Evolutionary conservation across 1,284 basidiomycete genomes (phyloP).

Genomic region (Clitocybe nebularis): DNA sequence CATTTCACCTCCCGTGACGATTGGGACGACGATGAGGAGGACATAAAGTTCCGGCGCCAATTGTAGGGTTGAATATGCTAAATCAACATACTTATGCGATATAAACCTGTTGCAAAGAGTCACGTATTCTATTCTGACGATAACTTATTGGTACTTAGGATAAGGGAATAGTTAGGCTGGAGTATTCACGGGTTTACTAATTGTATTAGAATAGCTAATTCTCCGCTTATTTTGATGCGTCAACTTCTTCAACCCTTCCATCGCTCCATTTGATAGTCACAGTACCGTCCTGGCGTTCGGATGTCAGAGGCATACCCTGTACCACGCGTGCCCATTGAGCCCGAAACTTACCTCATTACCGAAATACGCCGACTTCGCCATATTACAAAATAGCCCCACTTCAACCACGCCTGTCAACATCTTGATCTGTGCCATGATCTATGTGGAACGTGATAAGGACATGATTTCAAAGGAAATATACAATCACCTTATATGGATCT

Average conservation of each 20-base stretch:
- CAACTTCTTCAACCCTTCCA: constrained; percentile 40
- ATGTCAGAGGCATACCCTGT: constrained; percentile 1
- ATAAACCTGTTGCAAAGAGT: too few relatives aligned
- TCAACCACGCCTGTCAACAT: constrained; percentile 96
- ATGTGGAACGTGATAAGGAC: not conserved
- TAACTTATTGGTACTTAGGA: too few relatives aligned
- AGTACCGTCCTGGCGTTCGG: constrained; percentile 43
- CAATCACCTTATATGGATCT: constrained; percentile 64
- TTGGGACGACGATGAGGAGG: too few relatives aligned
- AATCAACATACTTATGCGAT: too few relatives aligned
- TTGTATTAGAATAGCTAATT: too few relatives aligned
- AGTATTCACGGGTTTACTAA: too few relatives aligned
- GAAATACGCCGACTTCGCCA: constrained; percentile 97
- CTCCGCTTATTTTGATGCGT: constrained; percentile 1
- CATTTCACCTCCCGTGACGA: too few relatives aligned
- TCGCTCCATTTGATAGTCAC: constrained; percentile 49
- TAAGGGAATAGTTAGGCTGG: too few relatives aligned
- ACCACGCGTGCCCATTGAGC: constrained; percentile 1
- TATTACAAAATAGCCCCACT: constrained; percentile 91
- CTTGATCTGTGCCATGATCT: constrained; percentile 77
- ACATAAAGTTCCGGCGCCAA: too few relatives aligned
- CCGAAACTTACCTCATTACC: constrained; percentile 71
- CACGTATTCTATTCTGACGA: too few relatives aligned
- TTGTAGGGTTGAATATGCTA: too few relatives aligned
- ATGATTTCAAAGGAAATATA: not conserved